phyloP scores from a whole-genome alignment of 306 rosid genomes.

The Parietaria judaica region DNA sequence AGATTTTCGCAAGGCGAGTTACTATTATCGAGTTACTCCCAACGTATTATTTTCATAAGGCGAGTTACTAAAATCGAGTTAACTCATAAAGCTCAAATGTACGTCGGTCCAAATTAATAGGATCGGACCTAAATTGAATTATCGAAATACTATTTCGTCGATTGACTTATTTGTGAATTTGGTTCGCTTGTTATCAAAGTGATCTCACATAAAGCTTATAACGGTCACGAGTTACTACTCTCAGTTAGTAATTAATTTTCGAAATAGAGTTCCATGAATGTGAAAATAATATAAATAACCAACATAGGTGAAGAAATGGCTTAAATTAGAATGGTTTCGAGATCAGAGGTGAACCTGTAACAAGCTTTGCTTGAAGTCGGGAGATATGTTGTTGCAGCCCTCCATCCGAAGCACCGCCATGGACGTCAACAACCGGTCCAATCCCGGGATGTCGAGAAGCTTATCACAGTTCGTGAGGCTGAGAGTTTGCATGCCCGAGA shows the following conservation, averaged over 20 bases:
- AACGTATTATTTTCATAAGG: not conserved
- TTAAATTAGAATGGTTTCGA: not conserved
- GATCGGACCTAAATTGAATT: too few relatives aligned
- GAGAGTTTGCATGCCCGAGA: not conserved
- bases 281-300: too few relatives aligned
- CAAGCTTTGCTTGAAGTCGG: constrained; percentile 7
- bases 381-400: constrained; percentile 15
- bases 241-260: too few relatives aligned
- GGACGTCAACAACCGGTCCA: not conserved
- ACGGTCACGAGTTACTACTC: too few relatives aligned
- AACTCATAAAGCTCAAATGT: too few relatives aligned
- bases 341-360: constrained; percentile 10
- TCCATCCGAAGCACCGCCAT: constrained; percentile 2
- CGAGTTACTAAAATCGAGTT: not conserved
- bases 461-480: constrained; percentile 12
- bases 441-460: constrained; percentile 15
- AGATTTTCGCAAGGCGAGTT: not conserved
- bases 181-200: too few relatives aligned
- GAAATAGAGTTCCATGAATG: too few relatives aligned
- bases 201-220: too few relatives aligned
- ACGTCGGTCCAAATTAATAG: too few relatives aligned
- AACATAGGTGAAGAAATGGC: not conserved
- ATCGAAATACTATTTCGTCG: too few relatives aligned
- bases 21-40: not conserved
- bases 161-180: too few relatives aligned